Evolutionary conservation across 1,284 basidiomycete species (phyloP).

Genomic region (Athelia psychrophila): DNA sequence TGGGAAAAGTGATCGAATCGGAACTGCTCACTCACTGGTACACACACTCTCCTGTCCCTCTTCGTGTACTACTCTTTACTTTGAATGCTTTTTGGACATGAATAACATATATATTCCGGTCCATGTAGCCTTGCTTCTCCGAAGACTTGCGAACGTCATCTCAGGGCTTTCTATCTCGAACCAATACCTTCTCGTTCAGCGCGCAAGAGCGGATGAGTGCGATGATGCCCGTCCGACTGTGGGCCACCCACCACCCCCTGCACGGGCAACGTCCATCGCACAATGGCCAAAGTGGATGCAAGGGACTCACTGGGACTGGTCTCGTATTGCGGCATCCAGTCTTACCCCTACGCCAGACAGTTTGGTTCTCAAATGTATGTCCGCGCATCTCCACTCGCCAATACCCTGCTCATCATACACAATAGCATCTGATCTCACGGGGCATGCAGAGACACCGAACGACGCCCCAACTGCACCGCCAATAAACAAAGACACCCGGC

Average conservation of each 20-base stretch:
- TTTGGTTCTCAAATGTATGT: not conserved
- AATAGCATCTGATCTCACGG: not conserved
- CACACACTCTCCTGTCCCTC: too few relatives aligned
- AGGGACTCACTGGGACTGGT: not conserved
- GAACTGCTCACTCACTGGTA: too few relatives aligned
- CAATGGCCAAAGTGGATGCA: constrained; percentile 27
- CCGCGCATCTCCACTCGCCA: not conserved
- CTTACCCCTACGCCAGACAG: not conserved
- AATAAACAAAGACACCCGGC: not conserved
- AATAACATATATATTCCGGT: constrained; percentile 55
- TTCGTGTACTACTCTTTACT: too few relatives aligned
- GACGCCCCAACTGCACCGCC: not conserved
- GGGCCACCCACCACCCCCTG: not conserved
- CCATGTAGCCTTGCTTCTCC: constrained; percentile 57
- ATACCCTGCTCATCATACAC: not conserved
- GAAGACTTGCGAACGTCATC: constrained; percentile 62
- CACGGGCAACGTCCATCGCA: constrained; percentile 1
- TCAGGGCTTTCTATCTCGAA: constrained; percentile 64
- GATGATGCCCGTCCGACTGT: constrained; percentile 10
- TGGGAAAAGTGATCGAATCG: too few relatives aligned
- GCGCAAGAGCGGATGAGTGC: constrained; percentile 9
- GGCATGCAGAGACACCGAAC: not conserved
- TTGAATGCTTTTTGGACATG: constrained; percentile 31
- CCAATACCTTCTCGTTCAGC: constrained; percentile 47
- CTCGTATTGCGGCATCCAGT: not conserved